phyloP scores from a whole-genome alignment of 1,284 basidiomycete species.

The Takashimella tepidaria region DNA sequence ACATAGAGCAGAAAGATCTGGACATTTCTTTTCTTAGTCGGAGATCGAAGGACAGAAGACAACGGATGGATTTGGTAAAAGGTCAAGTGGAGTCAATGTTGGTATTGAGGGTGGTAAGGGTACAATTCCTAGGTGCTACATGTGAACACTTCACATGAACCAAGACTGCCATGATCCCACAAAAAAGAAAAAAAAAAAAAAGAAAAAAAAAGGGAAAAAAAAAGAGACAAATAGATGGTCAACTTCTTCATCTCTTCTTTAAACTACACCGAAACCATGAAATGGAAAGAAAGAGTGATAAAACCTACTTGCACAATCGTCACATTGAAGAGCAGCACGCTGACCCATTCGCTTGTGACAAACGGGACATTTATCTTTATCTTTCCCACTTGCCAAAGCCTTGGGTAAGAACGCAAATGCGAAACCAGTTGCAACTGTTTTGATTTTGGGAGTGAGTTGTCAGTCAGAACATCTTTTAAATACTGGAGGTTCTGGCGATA shows the following conservation, averaged over 20 bases:
- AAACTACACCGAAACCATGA: too few relatives aligned
- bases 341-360: constrained; percentile 75
- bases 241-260: too few relatives aligned
- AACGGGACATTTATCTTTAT: constrained; percentile 65
- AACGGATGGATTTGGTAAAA: background rate
- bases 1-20: too few relatives aligned
- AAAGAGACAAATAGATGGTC: background rate
- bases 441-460: too few relatives aligned
- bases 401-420: constrained; percentile 61
- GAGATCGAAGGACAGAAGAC: background rate
- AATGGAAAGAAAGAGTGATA: too few relatives aligned
- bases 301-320: constrained; percentile 80
- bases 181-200: too few relatives aligned
- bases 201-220: too few relatives aligned
- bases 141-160: constrained; percentile 79
- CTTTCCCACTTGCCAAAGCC: constrained; percentile 54
- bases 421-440: constrained; percentile 27
- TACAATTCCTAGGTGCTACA: constrained; percentile 66
- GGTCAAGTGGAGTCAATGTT: background rate
- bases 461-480: background rate
- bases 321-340: constrained; percentile 78
- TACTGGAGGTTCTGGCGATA: too few relatives aligned
- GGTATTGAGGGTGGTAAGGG: constrained; percentile 2
- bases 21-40: too few relatives aligned
- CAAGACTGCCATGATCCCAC: constrained; percentile 44